These are phyloP conservation scores for Annulohypoxylon stygium DNA, from an alignment of 495 filamentous ascomycete genomes.

Conservation along the genomic window DNA sequence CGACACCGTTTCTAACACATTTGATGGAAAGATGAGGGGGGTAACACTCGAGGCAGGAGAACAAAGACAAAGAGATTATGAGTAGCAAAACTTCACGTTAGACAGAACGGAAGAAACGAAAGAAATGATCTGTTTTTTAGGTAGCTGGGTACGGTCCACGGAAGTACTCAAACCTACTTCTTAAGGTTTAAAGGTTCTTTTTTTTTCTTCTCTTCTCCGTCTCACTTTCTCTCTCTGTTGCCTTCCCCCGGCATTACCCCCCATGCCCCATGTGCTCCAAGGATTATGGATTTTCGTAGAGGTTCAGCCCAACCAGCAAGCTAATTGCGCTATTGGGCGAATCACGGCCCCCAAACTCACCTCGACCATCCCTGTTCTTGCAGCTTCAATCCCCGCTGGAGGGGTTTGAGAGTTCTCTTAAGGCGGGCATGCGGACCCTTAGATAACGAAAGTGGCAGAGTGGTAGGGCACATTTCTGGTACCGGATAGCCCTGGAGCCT, in stretches of 20 bases:
- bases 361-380: constrained; percentile 43
- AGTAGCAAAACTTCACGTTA: constrained; percentile 18
- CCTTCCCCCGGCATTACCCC: constrained; percentile 11
- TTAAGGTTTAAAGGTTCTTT: background rate
- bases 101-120: constrained; percentile 7
- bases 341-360: constrained; percentile 44
- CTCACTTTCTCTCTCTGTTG: constrained; percentile 7
- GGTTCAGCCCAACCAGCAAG: constrained; percentile 48
- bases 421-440: constrained; percentile 17
- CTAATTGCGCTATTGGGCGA: constrained; percentile 47
- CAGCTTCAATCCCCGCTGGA: constrained; percentile 38
- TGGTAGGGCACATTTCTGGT: constrained; percentile 24
- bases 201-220: constrained; percentile 10
- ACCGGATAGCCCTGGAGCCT: background rate
- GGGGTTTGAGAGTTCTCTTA: constrained; percentile 18
- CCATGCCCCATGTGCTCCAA: constrained; percentile 22
- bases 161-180: constrained; percentile 26
- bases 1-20: constrained; percentile 19
- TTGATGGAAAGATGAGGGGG: background rate
- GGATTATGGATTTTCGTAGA: constrained; percentile 17
- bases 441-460: constrained; percentile 17
- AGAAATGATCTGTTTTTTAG: constrained; percentile 27
- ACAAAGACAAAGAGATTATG: background rate
- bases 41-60: background rate
- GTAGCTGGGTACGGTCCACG: constrained; percentile 21